Percentiles rank a stretch among this genome's conserved stretches.
phyloP scores from a whole-genome alignment of 1,284 basidiomycete genomes.

The Hemileia vastatrix region DNA sequence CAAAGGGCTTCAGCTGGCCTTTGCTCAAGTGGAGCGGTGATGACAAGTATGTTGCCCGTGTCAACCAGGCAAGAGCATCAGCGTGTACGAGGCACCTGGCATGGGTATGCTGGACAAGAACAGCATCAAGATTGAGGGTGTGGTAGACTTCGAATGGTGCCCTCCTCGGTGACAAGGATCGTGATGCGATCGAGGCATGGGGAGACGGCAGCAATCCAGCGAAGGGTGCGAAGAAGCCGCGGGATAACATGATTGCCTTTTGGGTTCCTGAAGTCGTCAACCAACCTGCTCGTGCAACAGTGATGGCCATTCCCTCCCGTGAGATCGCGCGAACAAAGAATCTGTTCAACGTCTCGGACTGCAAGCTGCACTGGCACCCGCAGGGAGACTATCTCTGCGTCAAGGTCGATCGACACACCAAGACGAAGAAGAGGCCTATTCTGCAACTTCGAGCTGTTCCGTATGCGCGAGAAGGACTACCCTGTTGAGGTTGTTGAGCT shows the following conservation, averaged over 20 bases:
- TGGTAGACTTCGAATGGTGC: constrained; percentile 98
- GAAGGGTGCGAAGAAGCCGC: constrained; percentile 48
- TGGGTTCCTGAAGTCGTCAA: constrained; percentile 95
- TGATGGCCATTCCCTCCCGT: constrained; percentile 80
- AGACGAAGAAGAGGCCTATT: constrained; percentile 98
- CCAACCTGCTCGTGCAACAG: constrained; percentile 90
- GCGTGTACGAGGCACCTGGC: constrained; percentile 85
- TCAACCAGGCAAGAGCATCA: constrained; percentile 83
- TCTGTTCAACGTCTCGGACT: constrained; percentile 95
- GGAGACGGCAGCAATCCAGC: too few relatives aligned
- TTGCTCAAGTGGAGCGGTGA: constrained; percentile 96
- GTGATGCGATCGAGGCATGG: constrained; percentile 55
- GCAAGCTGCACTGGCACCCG: constrained; percentile 97
- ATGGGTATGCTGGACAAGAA: constrained; percentile 96
- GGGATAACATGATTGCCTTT: constrained; percentile 66
- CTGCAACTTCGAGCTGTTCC: constrained; percentile 97
- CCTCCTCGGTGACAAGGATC: constrained; percentile 81
- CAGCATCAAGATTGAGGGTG: constrained; percentile 92
- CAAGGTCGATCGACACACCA: constrained; percentile 97
- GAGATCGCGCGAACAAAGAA: constrained; percentile 86
- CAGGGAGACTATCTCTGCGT: constrained; percentile 98
- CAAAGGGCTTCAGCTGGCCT: constrained; percentile 72
- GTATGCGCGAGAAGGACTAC: constrained; percentile 92
- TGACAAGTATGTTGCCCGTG: constrained; percentile 84
- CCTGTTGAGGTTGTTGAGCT: constrained; percentile 96